phyloP scores from a whole-genome alignment of 345 rosid genomes.

The Eucalyptus pauciflora region DNA sequence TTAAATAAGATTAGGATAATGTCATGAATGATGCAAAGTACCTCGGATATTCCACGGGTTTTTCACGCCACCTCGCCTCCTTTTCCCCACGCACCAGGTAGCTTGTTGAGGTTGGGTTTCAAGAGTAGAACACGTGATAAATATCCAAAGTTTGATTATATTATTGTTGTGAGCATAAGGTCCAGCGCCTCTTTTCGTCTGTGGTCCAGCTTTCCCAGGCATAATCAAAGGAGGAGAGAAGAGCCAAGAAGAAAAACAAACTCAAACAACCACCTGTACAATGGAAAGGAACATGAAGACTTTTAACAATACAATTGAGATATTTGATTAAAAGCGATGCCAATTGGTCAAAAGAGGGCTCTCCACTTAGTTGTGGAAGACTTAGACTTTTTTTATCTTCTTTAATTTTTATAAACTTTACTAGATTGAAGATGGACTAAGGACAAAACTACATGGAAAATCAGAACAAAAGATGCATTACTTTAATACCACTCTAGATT shows the following conservation, averaged over 20 bases:
- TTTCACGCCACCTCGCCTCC: constrained; percentile 4
- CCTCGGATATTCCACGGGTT: constrained; percentile 13
- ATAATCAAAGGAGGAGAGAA: not conserved
- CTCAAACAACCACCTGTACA: not conserved
- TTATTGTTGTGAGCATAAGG: not conserved
- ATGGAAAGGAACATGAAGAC: not conserved
- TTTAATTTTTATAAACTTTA: not conserved
- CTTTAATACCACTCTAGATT: not conserved
- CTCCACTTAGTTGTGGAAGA: not conserved
- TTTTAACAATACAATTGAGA: not conserved
- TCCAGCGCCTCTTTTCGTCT: not conserved
- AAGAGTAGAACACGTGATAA: constrained; percentile 16
- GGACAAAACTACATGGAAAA: not conserved
- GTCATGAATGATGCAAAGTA: constrained; percentile 36
- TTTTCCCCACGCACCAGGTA: constrained; percentile 28
- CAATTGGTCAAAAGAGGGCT: constrained; percentile 20
- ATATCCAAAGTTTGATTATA: not conserved
- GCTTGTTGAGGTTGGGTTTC: constrained; percentile 63
- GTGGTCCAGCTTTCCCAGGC: not conserved
- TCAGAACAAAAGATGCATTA: not conserved
- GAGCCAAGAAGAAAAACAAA: not conserved
- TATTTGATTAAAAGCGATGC: not conserved
- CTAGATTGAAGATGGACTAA: not conserved
- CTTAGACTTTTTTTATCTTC: not conserved
- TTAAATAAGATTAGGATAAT: constrained; percentile 1